A percentile compares a stretch with the other conserved stretches of the same genome.
These are phyloP conservation scores for Samsoniella hepiali DNA, from an alignment of 2,329 filamentous ascomycete species.

Conservation along the genomic window DNA sequence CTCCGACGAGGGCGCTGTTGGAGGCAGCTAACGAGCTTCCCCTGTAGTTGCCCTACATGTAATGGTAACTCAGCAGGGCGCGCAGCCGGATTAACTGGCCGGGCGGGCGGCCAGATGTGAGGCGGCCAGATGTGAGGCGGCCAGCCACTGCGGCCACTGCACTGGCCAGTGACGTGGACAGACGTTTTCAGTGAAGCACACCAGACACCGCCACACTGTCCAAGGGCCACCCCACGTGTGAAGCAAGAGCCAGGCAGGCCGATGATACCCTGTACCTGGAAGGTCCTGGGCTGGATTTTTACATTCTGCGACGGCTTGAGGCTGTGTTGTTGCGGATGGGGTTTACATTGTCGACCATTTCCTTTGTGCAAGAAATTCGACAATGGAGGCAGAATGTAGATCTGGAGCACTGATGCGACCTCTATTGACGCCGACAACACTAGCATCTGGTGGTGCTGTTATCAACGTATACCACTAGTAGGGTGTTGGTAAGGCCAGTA, in stretches of 20 bases:
- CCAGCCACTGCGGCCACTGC: not conserved
- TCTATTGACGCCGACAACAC: not conserved
- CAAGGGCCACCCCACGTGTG: not conserved
- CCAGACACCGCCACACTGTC: not conserved
- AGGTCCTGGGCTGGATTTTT: not conserved
- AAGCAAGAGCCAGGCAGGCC: not conserved
- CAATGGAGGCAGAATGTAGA: not conserved
- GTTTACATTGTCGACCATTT: not conserved
- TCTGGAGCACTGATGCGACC: not conserved
- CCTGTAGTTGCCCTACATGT: no score
- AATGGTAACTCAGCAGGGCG: no score
- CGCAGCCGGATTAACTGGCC: no score
- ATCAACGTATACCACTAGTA: not conserved
- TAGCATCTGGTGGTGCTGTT: not conserved
- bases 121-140: no score
- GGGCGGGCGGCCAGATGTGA: no score
- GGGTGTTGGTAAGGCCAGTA: no score
- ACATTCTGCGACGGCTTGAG: not conserved
- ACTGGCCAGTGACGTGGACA: not conserved
- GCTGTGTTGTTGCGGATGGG: not conserved
- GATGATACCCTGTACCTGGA: slow-evolving; percentile 1
- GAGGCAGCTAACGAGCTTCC: no score
- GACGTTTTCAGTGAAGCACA: not conserved
- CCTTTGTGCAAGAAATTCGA: not conserved
- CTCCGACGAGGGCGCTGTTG: no score